Percentiles rank a stretch among this genome's conserved stretches.
Evolutionary conservation across 1,284 basidiomycete genomes (phyloP).

Genomic region (Tilletia indica): DNA sequence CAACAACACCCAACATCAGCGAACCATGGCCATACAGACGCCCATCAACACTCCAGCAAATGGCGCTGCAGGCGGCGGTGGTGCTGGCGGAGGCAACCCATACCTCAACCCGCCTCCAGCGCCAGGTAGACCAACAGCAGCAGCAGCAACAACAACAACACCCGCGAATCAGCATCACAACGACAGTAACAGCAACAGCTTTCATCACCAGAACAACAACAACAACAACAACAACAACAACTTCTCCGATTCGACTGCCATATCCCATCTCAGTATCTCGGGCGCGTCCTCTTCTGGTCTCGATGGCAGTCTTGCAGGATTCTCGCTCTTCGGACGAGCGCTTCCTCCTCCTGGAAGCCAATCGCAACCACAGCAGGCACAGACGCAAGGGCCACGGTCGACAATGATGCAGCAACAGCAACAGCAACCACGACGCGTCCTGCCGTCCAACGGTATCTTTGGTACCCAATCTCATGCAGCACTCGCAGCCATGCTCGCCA

Average conservation of each 20-base stretch:
- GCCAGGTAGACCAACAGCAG: background rate
- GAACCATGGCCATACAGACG: slow-evolving; percentile 1
- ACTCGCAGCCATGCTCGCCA: background rate
- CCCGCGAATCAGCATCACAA: background rate
- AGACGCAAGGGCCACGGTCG: background rate
- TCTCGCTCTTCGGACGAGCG: background rate
- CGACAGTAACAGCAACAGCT: background rate
- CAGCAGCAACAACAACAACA: background rate
- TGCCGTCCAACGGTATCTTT: slow-evolving; percentile 6
- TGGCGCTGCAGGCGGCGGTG: too few relatives aligned
- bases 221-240: background rate
- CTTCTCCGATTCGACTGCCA: background rate
- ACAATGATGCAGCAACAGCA: background rate
- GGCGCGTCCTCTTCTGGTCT: slow-evolving; percentile 12
- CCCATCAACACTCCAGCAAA: background rate
- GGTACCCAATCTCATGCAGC: background rate
- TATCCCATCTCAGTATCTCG: slow-evolving; percentile 7
- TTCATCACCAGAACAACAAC: background rate
- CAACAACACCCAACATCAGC: background rate
- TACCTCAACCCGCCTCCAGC: background rate
- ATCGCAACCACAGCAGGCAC: background rate
- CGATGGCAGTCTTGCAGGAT: slow-evolving; percentile 4
- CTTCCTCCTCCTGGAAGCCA: background rate
- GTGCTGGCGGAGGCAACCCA: background rate
- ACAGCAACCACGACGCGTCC: background rate